phyloP scores from a whole-genome alignment of 2,329 filamentous ascomycete species.

The Fusarium sp. region DNA sequence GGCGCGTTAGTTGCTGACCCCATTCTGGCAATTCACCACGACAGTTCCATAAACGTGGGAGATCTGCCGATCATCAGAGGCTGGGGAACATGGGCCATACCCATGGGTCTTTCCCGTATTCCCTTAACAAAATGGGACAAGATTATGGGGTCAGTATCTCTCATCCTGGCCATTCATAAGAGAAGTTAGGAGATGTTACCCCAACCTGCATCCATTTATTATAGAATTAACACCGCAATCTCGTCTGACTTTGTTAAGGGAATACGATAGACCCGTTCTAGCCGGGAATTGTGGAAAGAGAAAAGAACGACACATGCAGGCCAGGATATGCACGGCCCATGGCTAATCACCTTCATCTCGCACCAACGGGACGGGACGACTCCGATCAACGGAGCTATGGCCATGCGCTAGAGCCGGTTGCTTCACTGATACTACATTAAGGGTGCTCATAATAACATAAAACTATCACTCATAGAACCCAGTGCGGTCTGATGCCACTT shows the following conservation, averaged over 20 bases:
- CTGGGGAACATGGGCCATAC: neutral
- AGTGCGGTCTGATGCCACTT: constrained; percentile 45
- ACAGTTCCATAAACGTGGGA: constrained; percentile 30
- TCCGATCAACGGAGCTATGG: constrained; percentile 11
- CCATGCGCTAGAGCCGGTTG: neutral
- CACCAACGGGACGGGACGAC: neutral
- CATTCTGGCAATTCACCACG: constrained; percentile 36
- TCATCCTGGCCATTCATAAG: neutral
- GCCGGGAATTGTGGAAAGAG: too few relatives aligned
- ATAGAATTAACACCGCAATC: too few relatives aligned
- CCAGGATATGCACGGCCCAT: neutral
- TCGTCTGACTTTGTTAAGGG: too few relatives aligned
- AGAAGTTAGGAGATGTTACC: too few relatives aligned
- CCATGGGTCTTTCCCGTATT: neutral
- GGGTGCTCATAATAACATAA: constrained; percentile 37
- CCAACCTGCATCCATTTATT: too few relatives aligned
- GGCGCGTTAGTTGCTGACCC: constrained; percentile 10
- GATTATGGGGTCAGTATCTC: neutral
- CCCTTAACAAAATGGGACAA: neutral
- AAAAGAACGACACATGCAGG: too few relatives aligned
- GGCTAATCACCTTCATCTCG: neutral
- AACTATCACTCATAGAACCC: constrained; percentile 42
- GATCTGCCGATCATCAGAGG: constrained; percentile 24
- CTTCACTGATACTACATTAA: neutral
- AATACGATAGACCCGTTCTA: too few relatives aligned